phyloP scores from a whole-genome alignment of 2,329 filamentous ascomycete species.

The Bipolaris zeicola region DNA sequence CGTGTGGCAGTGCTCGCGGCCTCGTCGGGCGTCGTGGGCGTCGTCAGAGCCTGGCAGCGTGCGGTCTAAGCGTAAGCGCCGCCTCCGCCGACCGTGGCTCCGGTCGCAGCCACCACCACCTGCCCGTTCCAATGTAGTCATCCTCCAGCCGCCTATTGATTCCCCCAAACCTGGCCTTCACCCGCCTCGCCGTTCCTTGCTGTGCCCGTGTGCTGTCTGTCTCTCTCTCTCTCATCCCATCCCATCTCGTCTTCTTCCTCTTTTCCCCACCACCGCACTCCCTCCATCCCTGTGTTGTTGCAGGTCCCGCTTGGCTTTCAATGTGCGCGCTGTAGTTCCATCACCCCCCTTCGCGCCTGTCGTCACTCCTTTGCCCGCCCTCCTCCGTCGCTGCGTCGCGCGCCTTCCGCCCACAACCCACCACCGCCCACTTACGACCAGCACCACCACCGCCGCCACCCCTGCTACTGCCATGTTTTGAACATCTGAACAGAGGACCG shows the following conservation, averaged over 20 bases:
- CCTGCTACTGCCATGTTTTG: constrained; percentile 17
- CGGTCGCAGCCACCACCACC: constrained; percentile 20
- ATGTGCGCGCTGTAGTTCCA: constrained; percentile 15
- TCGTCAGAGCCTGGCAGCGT: neutral
- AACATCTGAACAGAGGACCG: constrained; percentile 6
- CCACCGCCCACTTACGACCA: too few species aligned
- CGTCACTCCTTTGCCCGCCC: constrained; percentile 45
- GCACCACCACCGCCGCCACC: neutral
- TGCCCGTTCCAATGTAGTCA: constrained; percentile 22
- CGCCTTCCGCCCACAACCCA: neutral
- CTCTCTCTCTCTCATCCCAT: neutral
- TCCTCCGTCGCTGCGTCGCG: constrained; percentile 7
- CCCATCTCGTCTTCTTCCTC: neutral
- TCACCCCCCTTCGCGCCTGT: constrained; percentile 20
- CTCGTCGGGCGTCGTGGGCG: constrained; percentile 15
- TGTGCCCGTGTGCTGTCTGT: neutral
- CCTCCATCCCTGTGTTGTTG: neutral
- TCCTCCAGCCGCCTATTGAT: constrained; percentile 1
- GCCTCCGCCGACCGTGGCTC: constrained; percentile 11
- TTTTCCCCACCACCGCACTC: neutral
- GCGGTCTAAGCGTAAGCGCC: constrained; percentile 25
- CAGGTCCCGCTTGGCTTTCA: constrained; percentile 1
- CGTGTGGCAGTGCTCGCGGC: constrained; percentile 5
- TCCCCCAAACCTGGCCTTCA: neutral
- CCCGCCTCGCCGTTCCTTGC: neutral